phyloP scores from a whole-genome alignment of 2,329 filamentous ascomycete genomes.

The Fusarium sp. region DNA sequence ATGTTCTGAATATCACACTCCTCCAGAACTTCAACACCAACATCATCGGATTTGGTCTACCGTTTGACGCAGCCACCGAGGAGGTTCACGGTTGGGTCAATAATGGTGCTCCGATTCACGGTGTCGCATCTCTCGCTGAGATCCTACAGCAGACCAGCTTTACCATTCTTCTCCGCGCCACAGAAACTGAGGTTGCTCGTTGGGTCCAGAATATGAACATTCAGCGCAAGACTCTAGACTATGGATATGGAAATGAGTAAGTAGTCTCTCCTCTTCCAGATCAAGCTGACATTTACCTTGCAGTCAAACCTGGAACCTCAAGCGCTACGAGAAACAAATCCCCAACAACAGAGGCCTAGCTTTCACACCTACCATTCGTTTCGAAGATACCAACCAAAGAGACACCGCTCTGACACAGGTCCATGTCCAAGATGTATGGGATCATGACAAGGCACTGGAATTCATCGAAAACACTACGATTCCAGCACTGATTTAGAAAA shows the following conservation, averaged over 20 bases:
- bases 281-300: background rate
- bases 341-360: background rate
- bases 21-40: fast-evolving
- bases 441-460: background rate
- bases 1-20: fast-evolving
- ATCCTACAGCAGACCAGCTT: no score
- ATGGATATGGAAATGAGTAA: conserved; percentile 4
- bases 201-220: fast-evolving
- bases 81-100: background rate
- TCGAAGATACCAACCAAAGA: conserved; percentile 5
- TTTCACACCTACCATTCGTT: background rate
- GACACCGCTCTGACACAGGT: conserved; percentile 4
- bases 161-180: no score
- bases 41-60: background rate
- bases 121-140: background rate
- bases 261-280: fast-evolving
- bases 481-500: conserved; percentile 11
- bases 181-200: fast-evolving
- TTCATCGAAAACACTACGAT: background rate
- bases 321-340: background rate
- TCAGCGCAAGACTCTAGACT: fast-evolving
- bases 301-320: conserved; percentile 1
- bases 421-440: conserved; percentile 22
- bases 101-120: fast-evolving
- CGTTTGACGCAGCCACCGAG: background rate